phyloP scores from a whole-genome alignment of 108 stramenopile species.

The Conticribra weissflogii region DNA sequence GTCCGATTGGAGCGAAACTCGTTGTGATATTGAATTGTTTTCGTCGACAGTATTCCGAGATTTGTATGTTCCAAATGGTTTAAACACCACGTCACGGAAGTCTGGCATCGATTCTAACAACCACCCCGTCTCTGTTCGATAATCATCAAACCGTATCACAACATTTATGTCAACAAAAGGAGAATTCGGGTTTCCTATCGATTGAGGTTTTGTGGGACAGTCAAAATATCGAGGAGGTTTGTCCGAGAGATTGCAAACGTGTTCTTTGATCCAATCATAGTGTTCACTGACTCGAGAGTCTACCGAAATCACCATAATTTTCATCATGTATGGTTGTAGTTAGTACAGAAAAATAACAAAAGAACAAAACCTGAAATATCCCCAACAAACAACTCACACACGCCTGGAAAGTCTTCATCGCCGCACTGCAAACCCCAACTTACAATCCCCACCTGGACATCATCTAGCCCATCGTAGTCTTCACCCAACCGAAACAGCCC shows the following conservation, averaged over 20 bases:
- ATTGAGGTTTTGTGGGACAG: conserved; percentile 32
- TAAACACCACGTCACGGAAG: conserved; percentile 34
- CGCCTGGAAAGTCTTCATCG: conserved; percentile 43
- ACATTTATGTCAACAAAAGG: conserved; percentile 31
- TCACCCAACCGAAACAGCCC: conserved; percentile 40
- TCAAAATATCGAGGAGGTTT: conserved; percentile 37
- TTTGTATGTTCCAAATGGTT: conserved; percentile 39
- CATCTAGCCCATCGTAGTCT: conserved; percentile 9
- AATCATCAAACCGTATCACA: conserved; percentile 38
- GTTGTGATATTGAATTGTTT: conserved; percentile 36
- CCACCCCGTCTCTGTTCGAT: conserved; percentile 37
- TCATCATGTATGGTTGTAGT: neutral
- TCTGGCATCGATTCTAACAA: conserved; percentile 52
- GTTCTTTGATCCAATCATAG: conserved; percentile 45
- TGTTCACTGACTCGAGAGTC: conserved; percentile 35
- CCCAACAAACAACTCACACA: conserved; percentile 1
- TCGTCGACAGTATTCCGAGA: conserved; percentile 22
- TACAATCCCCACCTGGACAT: conserved; percentile 51
- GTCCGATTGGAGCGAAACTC: conserved; percentile 22
- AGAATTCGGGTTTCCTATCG: conserved; percentile 24
- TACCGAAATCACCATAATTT: neutral
- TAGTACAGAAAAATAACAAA: no score
- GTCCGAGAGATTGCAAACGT: conserved; percentile 42
- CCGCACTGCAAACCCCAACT: conserved; percentile 47
- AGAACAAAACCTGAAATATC: no score